Evolutionary conservation across 345 rosid species (phyloP).

Genomic region (Dovyalis caffra): DNA sequence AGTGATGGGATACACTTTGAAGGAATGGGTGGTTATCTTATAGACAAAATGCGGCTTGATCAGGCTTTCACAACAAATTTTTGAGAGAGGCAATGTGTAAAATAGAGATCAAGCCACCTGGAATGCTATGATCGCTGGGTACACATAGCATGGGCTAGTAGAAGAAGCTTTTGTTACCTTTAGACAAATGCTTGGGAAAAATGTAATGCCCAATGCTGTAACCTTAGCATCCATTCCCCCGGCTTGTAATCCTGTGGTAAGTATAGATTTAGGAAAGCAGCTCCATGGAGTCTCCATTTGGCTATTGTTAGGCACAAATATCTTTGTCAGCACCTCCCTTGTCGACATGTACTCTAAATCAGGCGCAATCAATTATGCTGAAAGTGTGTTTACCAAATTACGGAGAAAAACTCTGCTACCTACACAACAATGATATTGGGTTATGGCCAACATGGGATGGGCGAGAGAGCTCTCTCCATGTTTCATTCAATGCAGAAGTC

Average conservation of each 20-base stretch:
- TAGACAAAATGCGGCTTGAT: conserved; percentile 81
- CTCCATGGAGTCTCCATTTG: too few relatives aligned
- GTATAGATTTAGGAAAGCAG: conserved; percentile 65
- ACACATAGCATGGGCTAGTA: conserved; percentile 58
- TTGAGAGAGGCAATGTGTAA: conserved; percentile 32
- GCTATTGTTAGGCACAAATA: too few relatives aligned
- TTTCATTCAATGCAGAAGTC: conserved; percentile 58
- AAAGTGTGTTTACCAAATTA: conserved; percentile 37
- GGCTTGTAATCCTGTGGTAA: conserved; percentile 67
- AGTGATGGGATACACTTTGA: conserved; percentile 53
- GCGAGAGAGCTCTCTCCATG: conserved; percentile 69
- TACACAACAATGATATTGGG: conserved; percentile 76
- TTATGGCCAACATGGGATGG: conserved; percentile 89
- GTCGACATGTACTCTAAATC: conserved; percentile 89
- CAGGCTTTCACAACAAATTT: conserved; percentile 43
- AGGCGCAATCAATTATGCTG: too few relatives aligned
- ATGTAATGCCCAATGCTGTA: too few relatives aligned
- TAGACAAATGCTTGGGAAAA: conserved; percentile 58
- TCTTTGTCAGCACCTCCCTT: conserved; percentile 74
- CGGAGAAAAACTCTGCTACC: conserved; percentile 69
- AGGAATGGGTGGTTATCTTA: conserved; percentile 78
- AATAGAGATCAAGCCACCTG: conserved; percentile 78
- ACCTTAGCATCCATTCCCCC: conserved; percentile 83
- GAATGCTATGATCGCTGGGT: conserved; percentile 89
- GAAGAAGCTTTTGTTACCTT: conserved; percentile 57